Evolutionary conservation across 2,329 filamentous ascomycete genomes (phyloP).

Genomic region (Orbilia blumenaviensis): DNA sequence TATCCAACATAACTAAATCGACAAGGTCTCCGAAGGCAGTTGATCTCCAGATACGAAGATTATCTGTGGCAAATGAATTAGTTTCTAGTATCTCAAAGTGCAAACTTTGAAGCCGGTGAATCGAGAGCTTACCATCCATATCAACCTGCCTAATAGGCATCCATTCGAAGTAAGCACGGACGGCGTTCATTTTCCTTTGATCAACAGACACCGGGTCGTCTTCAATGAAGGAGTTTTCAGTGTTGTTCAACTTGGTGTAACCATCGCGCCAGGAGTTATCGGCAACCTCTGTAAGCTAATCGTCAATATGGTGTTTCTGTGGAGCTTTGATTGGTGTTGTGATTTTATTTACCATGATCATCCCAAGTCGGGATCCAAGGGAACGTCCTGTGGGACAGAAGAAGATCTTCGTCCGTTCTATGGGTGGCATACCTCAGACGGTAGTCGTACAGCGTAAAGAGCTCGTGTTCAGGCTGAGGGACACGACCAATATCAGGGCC

Average conservation of each 20-base stretch:
- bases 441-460: conserved; percentile 67
- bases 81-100: conserved; percentile 63
- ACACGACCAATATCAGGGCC: conserved; percentile 66
- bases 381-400: conserved; percentile 67
- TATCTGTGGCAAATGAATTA: conserved; percentile 69
- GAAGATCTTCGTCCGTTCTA: conserved; percentile 70
- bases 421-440: conserved; percentile 69
- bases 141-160: conserved; percentile 66
- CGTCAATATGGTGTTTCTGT: conserved; percentile 57
- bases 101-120: conserved; percentile 26
- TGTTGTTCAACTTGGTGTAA: conserved; percentile 71
- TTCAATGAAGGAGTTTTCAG: conserved; percentile 71
- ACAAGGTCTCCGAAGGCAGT: conserved; percentile 73
- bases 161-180: conserved; percentile 76
- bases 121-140: conserved; percentile 24
- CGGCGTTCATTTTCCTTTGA: conserved; percentile 77
- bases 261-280: conserved; percentile 74
- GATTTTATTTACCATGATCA: conserved; percentile 64
- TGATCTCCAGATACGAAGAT: conserved; percentile 73
- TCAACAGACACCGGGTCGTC: conserved; percentile 71
- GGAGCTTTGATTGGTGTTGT: not conserved
- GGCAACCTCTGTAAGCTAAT: conserved; percentile 63
- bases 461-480: conserved; percentile 66
- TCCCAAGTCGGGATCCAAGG: conserved; percentile 74
- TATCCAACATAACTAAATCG: conserved; percentile 75